Percentiles rank a stretch among this genome's conserved stretches.
These are phyloP conservation scores for Fraxinus velutina DNA, from an alignment of 305 asterid genomes.

Conservation along the genomic window DNA sequence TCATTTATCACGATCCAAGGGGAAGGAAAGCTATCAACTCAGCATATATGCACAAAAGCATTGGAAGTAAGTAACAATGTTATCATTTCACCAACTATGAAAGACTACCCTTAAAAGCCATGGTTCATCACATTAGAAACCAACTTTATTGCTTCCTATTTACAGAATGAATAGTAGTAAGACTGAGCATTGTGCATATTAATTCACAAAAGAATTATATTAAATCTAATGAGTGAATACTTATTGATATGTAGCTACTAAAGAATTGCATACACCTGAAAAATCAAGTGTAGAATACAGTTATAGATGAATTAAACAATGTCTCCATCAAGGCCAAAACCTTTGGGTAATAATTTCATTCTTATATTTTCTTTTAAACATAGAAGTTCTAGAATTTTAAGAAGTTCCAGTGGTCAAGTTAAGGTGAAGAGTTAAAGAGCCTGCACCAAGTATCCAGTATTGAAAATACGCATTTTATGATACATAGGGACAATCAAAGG, in stretches of 20 bases:
- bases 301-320: neutral
- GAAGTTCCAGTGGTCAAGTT: neutral
- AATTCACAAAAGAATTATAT: neutral
- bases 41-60: neutral
- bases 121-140: neutral
- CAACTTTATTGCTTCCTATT: neutral
- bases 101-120: neutral
- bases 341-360: neutral
- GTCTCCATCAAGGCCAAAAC: neutral
- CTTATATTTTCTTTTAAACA: neutral
- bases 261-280: neutral
- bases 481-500: neutral
- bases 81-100: neutral
- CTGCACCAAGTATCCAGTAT: neutral
- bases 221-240: neutral
- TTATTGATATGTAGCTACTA: neutral
- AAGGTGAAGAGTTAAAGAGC: neutral
- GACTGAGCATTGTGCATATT: neutral
- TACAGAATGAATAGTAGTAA: too few relatives aligned
- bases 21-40: neutral
- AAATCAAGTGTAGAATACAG: neutral
- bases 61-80: constrained; percentile 1
- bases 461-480: neutral
- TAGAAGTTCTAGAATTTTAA: neutral
- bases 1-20: neutral